These are phyloP conservation scores for Phytophthora melonis DNA, from an alignment of 352 stramenopile species.

Conservation along the genomic window DNA sequence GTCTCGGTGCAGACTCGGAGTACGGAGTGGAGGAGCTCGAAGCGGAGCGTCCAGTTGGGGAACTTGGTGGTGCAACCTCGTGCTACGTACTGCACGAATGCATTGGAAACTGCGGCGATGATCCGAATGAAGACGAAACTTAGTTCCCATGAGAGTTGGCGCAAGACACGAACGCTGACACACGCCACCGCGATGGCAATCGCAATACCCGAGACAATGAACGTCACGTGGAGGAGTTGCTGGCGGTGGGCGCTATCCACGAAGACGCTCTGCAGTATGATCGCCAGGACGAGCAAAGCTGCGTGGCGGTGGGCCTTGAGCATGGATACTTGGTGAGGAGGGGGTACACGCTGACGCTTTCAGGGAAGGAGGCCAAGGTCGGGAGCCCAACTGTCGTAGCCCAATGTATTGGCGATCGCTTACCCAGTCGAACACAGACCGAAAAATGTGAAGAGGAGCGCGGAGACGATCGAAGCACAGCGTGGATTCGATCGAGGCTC, in stretches of 20 bases:
- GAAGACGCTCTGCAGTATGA: slow-evolving; percentile 24
- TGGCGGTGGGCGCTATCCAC: slow-evolving; percentile 12
- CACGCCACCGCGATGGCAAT: slow-evolving; percentile 14
- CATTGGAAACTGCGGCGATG: background rate
- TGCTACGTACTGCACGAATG: slow-evolving; percentile 12
- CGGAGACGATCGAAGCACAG: background rate
- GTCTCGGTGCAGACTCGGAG: slow-evolving; percentile 21
- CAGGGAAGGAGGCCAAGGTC: background rate
- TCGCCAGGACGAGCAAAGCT: slow-evolving; percentile 10
- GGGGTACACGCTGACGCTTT: background rate
- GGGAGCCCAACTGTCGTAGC: background rate
- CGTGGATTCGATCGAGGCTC: background rate
- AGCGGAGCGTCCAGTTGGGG: slow-evolving; percentile 48
- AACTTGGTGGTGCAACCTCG: slow-evolving; percentile 36
- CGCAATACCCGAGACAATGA: slow-evolving; percentile 1
- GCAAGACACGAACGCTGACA: slow-evolving; percentile 24
- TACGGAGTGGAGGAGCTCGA: slow-evolving; percentile 42
- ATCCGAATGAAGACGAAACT: slow-evolving; percentile 21
- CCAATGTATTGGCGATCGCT: background rate
- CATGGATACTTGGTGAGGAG: slow-evolving; percentile 11
- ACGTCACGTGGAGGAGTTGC: slow-evolving; percentile 8
- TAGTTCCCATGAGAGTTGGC: slow-evolving; percentile 4
- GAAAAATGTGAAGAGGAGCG: background rate
- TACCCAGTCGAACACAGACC: background rate
- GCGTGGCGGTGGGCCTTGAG: slow-evolving; percentile 14